A percentile compares a stretch with the other conserved stretches of the same genome.
Evolutionary conservation across 2,329 filamentous ascomycete genomes (phyloP).

Genomic region (Ophiocordyceps camponoti-saundersi): DNA sequence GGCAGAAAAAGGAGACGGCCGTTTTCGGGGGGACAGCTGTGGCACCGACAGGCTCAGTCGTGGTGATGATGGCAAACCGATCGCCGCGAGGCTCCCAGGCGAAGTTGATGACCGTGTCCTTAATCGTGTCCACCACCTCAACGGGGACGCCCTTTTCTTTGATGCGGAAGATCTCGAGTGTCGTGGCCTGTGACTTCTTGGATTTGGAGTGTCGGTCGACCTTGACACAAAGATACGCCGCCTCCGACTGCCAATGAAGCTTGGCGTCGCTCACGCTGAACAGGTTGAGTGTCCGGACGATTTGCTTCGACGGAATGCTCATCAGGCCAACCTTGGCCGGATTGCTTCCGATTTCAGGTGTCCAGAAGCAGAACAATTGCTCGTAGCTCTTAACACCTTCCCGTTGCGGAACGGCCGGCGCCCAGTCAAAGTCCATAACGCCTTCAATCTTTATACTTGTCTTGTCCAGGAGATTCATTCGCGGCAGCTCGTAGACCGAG

Average conservation of each 20-base stretch:
- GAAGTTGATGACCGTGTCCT: conserved; percentile 98
- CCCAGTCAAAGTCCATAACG: conserved; percentile 96
- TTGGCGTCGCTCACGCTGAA: conserved; percentile 98
- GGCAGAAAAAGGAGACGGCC: conserved; percentile 86
- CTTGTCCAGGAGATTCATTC: conserved; percentile 83
- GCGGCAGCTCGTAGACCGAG: conserved; percentile 75
- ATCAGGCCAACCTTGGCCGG: conserved; percentile 94
- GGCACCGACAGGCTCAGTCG: conserved; percentile 61
- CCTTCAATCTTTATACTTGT: conserved; percentile 91
- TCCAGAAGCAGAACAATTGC: conserved; percentile 97
- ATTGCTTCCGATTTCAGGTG: conserved; percentile 93
- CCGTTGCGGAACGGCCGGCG: conserved; percentile 63
- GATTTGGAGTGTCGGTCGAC: conserved; percentile 98
- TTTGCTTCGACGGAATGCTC: conserved; percentile 87
- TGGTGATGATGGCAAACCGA: conserved; percentile 92
- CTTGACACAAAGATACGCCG: conserved; percentile 90
- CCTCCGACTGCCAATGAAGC: conserved; percentile 96
- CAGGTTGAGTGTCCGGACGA: conserved; percentile 85
- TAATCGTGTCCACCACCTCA: conserved; percentile 92
- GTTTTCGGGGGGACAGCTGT: conserved; percentile 86
- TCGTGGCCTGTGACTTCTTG: conserved; percentile 94
- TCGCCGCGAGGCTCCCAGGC: conserved; percentile 98
- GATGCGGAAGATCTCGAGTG: conserved; percentile 94
- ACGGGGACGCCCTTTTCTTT: conserved; percentile 96
- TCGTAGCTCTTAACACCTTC: conserved; percentile 84